Evolutionary conservation across 495 filamentous ascomycete genomes (phyloP), one percentile per base, ranked within the genome.

Genomic region (Amphirosellinia nigrospora): DNA sequence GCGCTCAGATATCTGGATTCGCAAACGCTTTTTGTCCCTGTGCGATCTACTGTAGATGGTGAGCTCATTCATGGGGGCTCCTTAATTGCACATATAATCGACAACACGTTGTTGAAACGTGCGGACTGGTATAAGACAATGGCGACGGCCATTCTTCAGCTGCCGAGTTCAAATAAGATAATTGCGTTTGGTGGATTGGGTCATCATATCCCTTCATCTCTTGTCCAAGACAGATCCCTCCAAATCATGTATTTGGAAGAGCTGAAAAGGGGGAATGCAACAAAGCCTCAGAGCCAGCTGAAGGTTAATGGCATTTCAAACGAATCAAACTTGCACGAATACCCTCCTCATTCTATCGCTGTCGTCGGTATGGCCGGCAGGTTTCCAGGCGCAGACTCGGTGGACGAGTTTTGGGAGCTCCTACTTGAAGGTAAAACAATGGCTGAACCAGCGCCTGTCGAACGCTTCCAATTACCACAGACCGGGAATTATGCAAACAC

Each of bases 311-410:
- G 26, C 6, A 13, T 28, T 10, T 10, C 19, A 64, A 4, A 62
- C 13, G 59, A 1, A 38, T 34, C 26, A 9, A 62, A 45, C 38
- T 4, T 62, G 21, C 59, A 62, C 13, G 62, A 65, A 23, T 65
- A 65, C 45, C 63, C 63, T 39, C 19, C 64, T 34, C 52, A 64
- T 53, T 63, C 65, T 21, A 59, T 86, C n/a, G 85, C 84, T 36
- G 77, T 88, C 16, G 78, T 88, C 21, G 85, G 84, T 10, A 81
- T 85, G 75, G 73, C 85, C 21, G 84, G 84, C 59, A 78, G 83
- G 26, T 76, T 86, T 15, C 83, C 84, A 10, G 83, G 82, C 19
- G 77, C 74, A 3, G 66, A 75, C 9, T 64, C 62, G 13, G 34
- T 76, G 3, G 77, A 79, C 9, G 74, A 78, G 58, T 63, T 78